phyloP scores from a whole-genome alignment of 768 basidiomycete genomes.

The Boletus bicolor region DNA sequence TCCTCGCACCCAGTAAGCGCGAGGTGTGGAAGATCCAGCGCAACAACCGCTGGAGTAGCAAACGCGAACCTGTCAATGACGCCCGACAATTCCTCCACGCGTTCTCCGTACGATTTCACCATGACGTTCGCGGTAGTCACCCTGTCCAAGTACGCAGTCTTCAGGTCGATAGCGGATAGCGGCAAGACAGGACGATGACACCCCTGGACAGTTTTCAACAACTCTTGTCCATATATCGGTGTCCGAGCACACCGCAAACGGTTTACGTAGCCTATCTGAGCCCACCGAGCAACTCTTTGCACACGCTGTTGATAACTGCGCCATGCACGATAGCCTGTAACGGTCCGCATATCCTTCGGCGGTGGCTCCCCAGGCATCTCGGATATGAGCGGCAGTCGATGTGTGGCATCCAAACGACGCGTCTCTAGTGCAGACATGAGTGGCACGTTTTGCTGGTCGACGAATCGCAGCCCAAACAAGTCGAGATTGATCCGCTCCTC shows the following conservation, averaged over 20 bases:
- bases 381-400: slow-evolving; percentile 47
- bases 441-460: slow-evolving; percentile 52
- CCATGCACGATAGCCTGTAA: slow-evolving; percentile 65
- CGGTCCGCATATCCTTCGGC: slow-evolving; percentile 69
- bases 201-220: slow-evolving; percentile 37
- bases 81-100: slow-evolving; percentile 51
- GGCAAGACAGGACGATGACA: slow-evolving; percentile 53
- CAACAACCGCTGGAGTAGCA: slow-evolving; percentile 74
- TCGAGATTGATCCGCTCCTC: slow-evolving; percentile 59
- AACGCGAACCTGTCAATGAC: slow-evolving; percentile 73
- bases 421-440: slow-evolving; percentile 52
- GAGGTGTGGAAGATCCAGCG: slow-evolving; percentile 65
- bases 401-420: slow-evolving; percentile 56
- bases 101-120: slow-evolving; percentile 62
- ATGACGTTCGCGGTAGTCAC: slow-evolving; percentile 40
- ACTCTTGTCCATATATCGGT: slow-evolving; percentile 47
- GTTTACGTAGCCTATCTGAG: slow-evolving; percentile 73
- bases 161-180: slow-evolving; percentile 39
- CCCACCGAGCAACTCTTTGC: slow-evolving; percentile 57
- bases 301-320: slow-evolving; percentile 46
- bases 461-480: slow-evolving; percentile 61
- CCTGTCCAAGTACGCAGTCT: slow-evolving; percentile 42
- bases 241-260: slow-evolving; percentile 55
- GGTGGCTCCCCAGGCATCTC: slow-evolving; percentile 64
- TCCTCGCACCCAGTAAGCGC: slow-evolving; percentile 48